Evolutionary conservation across 257 asterid genomes (phyloP), one percentile per base, ranked within the genome.

Genomic region (Plantago ovata): DNA sequence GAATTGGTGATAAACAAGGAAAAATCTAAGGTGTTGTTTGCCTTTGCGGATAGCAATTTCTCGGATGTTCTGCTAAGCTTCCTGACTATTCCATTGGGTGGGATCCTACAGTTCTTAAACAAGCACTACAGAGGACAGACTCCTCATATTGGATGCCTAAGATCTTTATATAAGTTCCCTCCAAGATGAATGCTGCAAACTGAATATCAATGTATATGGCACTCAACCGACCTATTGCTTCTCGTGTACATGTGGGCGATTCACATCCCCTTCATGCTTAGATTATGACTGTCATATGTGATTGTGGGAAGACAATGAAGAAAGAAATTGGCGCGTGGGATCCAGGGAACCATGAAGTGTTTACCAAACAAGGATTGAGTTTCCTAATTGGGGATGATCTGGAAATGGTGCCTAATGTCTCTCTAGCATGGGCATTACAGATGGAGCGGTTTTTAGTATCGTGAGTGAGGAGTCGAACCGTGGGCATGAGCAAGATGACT

Each of bases 71-170:
- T 74, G 9, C 38, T 74, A 18, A 65, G 72, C 45, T 62, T 74
- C 43, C 39, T 66, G 14, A 58, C 73, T 0, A 15, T 75, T 33
- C 79, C 79, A 0, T 49, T 73, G 58, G 79, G 72, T 43, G 56
- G 10, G 3, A 69, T 74, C n/a, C 53, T 58, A 16, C 15, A 36
- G 41, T 22, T 58, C 6, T 15, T 75, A 3, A 1, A 67, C 36
- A 58, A 67, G 33, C 74, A 70, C 5, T 39, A 51, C 7, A 63
- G 62, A 32, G 72, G 52, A 0, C 10, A 55, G 1, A 43, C 28
- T 3, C 64, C 60, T 3, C 38, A 6, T 0, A 3, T 74, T 0
- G 67, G 76, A 43, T 65, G 72, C 52, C 19, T 69, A 7, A 62
- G 15, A 44, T 59, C 52, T 42, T 48, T 68, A 54, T 64, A 41